Conservation (phyloP, 139 green algal species). For the Auxenochlorella pyrenoidosa region DNA sequence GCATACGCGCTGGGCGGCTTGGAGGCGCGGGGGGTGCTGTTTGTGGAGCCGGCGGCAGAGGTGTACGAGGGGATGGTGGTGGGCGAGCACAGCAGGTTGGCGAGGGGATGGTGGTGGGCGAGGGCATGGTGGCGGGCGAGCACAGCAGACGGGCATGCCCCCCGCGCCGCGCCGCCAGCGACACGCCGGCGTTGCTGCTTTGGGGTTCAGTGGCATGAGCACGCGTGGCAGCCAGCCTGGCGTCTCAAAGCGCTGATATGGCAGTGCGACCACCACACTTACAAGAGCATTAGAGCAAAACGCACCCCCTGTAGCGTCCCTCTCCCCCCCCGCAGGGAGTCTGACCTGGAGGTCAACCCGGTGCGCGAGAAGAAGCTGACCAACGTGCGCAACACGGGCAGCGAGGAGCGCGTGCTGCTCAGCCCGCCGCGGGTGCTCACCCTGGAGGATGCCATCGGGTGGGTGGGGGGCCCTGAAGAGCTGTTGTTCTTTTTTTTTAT, state of each 20-base stretch:
- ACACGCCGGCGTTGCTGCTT: too few species aligned
- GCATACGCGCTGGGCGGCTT: conserved; percentile 78
- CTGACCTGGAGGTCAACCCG: conserved; percentile 83
- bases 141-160: conserved; percentile 48
- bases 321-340: conserved; percentile 42
- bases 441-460: conserved; percentile 88
- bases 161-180: too few species aligned
- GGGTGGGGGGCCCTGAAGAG: neutral
- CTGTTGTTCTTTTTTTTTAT: too few species aligned
- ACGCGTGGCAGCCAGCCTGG: too few species aligned
- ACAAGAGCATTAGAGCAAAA: too few species aligned
- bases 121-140: conserved; percentile 88
- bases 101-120: conserved; percentile 65
- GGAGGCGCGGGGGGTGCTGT: conserved; percentile 81
- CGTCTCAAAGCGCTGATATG: too few species aligned
- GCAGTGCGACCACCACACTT: too few species aligned
- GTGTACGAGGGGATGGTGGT: conserved; percentile 90
- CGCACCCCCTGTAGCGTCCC: too few species aligned
- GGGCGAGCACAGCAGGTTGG: conserved; percentile 72
- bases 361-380: conserved; percentile 87
- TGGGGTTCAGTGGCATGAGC: too few species aligned
- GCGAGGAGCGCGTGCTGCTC: conserved; percentile 82
- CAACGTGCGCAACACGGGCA: conserved; percentile 79
- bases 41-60: conserved; percentile 67
- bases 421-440: conserved; percentile 69